These are phyloP conservation scores for Sutorius australiensis DNA, from an alignment of 768 basidiomycete species.

Conservation along the genomic window DNA sequence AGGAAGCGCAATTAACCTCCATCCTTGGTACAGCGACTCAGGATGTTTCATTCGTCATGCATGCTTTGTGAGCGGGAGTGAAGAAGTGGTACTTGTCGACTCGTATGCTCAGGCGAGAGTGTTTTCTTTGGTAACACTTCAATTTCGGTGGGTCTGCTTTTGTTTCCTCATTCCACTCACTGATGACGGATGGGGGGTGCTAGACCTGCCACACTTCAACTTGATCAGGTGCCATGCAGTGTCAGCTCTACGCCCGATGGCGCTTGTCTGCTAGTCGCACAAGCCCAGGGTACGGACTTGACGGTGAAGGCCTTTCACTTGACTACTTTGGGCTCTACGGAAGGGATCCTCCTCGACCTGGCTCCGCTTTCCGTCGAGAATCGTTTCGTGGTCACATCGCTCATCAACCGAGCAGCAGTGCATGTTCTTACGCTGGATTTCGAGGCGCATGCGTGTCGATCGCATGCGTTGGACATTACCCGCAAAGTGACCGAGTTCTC, in stretches of 20 bases:
- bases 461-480: constrained; percentile 49
- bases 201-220: neutral
- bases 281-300: constrained; percentile 13
- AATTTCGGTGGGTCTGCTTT: neutral
- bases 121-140: neutral
- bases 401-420: constrained; percentile 39
- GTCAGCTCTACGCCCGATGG: constrained; percentile 51
- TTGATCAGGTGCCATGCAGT: constrained; percentile 24
- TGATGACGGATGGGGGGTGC: neutral
- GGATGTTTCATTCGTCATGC: neutral
- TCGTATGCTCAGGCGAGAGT: neutral
- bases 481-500: constrained; percentile 53
- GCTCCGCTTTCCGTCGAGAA: constrained; percentile 22
- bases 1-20: neutral
- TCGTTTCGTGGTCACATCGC: constrained; percentile 39
- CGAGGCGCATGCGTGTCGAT: constrained; percentile 31
- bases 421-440: constrained; percentile 43
- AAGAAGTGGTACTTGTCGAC: neutral
- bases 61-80: neutral
- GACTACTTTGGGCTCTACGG: constrained; percentile 50
- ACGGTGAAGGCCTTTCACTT: constrained; percentile 47
- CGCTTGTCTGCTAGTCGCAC: constrained; percentile 43
- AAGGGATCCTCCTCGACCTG: constrained; percentile 40
- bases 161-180: neutral
- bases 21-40: neutral